Percentiles rank a stretch among this genome's conserved stretches.
Evolutionary conservation across 371 early-diverging fungal species (phyloP).

Genomic region (Coemansia sp.): DNA sequence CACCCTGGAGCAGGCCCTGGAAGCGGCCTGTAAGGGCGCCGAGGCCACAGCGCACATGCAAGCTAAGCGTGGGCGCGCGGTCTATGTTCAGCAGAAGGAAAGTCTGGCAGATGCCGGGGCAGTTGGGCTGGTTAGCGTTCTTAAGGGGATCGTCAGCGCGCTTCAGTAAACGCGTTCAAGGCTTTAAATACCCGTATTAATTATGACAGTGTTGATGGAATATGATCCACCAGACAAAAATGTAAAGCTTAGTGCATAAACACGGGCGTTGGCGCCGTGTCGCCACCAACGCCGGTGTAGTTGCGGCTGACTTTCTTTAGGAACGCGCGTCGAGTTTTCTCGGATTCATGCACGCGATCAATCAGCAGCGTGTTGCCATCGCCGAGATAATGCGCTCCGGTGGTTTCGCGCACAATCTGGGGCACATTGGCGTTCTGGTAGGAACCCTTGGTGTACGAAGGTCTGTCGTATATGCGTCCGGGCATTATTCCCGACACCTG

Average conservation of each 20-base stretch:
- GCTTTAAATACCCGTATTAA: no score
- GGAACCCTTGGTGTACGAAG: slow-evolving; percentile 30
- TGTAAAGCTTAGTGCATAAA: slow-evolving; percentile 17
- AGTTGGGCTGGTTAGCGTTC: slow-evolving; percentile 60
- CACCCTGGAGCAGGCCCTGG: slow-evolving; percentile 52
- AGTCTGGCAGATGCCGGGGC: slow-evolving; percentile 70
- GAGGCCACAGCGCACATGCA: slow-evolving; percentile 58
- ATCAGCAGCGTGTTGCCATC: slow-evolving; percentile 42
- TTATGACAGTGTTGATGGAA: background rate
- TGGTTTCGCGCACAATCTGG: slow-evolving; percentile 14
- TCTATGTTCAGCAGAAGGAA: slow-evolving; percentile 63
- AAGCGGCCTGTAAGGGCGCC: slow-evolving; percentile 61
- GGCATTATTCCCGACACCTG: slow-evolving; percentile 30
- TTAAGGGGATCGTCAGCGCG: slow-evolving; percentile 54
- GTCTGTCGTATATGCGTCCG: slow-evolving; percentile 20
- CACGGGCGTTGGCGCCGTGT: slow-evolving; percentile 22
- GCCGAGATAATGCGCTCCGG: slow-evolving; percentile 35
- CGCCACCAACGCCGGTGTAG: slow-evolving; percentile 39
- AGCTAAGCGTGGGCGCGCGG: slow-evolving; percentile 69
- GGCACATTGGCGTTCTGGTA: slow-evolving; percentile 31
- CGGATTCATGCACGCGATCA: slow-evolving; percentile 40
- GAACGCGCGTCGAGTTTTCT: slow-evolving; percentile 29
- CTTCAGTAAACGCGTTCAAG: slow-evolving; percentile 4
- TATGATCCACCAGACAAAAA: background rate
- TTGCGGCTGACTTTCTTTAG: slow-evolving; percentile 35